These are phyloP conservation scores for Phytopythium delawarense DNA, from an alignment of 352 stramenopile genomes.

Conservation along the genomic window DNA sequence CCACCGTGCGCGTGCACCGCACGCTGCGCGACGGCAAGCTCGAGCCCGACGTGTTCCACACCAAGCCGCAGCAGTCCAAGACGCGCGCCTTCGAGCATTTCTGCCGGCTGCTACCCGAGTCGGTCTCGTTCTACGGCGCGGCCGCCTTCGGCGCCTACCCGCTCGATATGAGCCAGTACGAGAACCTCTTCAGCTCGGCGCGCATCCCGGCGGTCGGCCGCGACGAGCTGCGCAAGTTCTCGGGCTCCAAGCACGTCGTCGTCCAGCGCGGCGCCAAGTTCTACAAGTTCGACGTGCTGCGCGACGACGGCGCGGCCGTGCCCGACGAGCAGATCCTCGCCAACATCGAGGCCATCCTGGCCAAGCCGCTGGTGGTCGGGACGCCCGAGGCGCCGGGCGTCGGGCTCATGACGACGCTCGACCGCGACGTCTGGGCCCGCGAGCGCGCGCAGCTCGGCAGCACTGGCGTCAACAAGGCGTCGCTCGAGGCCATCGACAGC, in stretches of 20 bases:
- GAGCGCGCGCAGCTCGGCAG: conserved; percentile 60
- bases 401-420: conserved; percentile 75
- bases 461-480: conserved; percentile 56
- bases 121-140: conserved; percentile 85
- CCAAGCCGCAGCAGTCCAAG: conserved; percentile 78
- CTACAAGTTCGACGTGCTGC: conserved; percentile 85
- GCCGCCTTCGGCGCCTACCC: conserved; percentile 83
- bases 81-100: conserved; percentile 80
- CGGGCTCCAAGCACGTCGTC: conserved; percentile 70
- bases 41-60: conserved; percentile 88
- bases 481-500: conserved; percentile 79
- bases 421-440: conserved; percentile 80
- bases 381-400: conserved; percentile 42
- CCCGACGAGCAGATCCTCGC: conserved; percentile 78
- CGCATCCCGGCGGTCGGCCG: conserved; percentile 58
- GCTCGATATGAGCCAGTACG: conserved; percentile 92
- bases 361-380: conserved; percentile 40
- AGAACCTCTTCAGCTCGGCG: conserved; percentile 84
- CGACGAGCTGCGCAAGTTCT: conserved; percentile 69
- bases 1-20: conserved; percentile 74
- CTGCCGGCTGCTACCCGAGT: conserved; percentile 77
- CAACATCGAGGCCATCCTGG: conserved; percentile 81
- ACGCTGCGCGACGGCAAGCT: conserved; percentile 79
- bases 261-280: conserved; percentile 86
- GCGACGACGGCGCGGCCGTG: conserved; percentile 47